Evolutionary conservation across 495 filamentous ascomycete genomes (phyloP), one percentile per base, ranked within the genome.

Genomic region (Aspergillus ellipticus): DNA sequence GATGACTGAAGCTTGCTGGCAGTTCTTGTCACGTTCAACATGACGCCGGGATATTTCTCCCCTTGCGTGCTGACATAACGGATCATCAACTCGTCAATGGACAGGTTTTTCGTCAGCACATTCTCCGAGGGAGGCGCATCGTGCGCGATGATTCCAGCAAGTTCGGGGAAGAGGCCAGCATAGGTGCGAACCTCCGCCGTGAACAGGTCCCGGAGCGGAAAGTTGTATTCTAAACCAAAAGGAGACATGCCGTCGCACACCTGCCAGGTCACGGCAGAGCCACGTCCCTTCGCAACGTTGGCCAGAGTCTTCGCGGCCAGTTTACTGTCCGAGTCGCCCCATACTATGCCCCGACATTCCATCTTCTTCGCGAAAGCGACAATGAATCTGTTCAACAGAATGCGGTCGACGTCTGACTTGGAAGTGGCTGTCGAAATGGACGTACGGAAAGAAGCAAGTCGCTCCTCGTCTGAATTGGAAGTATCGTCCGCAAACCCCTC

Each of bases 11-110:
- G 78, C 72, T 92, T 95, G 54, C 85, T 85, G 9, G 86, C 85
- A 26, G 92, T 98, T 55, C 89, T 81, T 4, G 96, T 90, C 9
- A 97, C 94, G 64, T 98, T 98, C 15, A 90, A 85, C 58, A 98
- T 94, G 22, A 97, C 89, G 52, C 86, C 89, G 9, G 92, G 92
- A 67, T 93, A 97, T 47, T 87, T 89, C 53, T 82, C 80, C 66
- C 97, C 95, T 21, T 96, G 91, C 6, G 85, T 89, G 48, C 82
- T 79, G 62, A 98, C 94, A 65, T 96, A 98, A 42, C 92, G 85
- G 45, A 76, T 71, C 85, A 98, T 91, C 45, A 98, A 81, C 56
- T 89, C 86, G 62, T 97, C 93, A 59, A 98, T 96, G 11, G 89
- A 95, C 17, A 88, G 79, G 58, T 89, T 85, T 65, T 75, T 76